Base-by-base conservation (phyloP, 495 filamentous ascomycete species). In the Neurospora sublineolata region DNA sequence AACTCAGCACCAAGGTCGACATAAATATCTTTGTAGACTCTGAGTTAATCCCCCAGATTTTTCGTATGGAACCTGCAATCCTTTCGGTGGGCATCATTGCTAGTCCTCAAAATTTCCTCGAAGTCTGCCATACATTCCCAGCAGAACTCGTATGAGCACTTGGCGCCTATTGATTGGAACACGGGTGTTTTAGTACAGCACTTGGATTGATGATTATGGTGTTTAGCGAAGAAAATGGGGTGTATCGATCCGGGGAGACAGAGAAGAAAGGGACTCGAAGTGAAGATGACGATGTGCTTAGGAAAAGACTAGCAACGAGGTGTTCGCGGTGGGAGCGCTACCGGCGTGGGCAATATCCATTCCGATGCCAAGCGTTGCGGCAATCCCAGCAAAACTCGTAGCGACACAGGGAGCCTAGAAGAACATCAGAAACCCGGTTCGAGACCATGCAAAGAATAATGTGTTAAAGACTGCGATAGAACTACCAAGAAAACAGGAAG, bases 91-190 rank as follows among this genome's bases (percentile, higher is more conserved):
- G 67, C 52, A 41, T 38, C 71, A 30, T 77, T 76, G 67, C 73
- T 75, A 4, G 58, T 71, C 38, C 40, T 41, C 8, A 70, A 27
- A 37, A 76, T 75, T n/a, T 67, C 38, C 11, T 44, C 37, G 46
- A 72, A 71, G 37, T 76, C 70, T 8, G 76, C 76, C 58, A 72
- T 40, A n/a, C 76, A 77, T 37, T 76, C 74, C 68, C 73, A 77
- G 71, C 75, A 77, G 60, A 77, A 77, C 68, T 73, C 41, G 40
- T 76, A 41, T 38, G 33, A 20, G 44, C 76, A 77, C 18, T 71
- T 71, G 40, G 68, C 37, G 64, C 76, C 76, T 76, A 58, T 68
- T 38, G 18, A 37, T 12, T 44, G 27, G 2, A 14, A 20, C 11
- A 41, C 3, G 7, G 39, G 27, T 20, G 36, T 36, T 23, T 52